A percentile compares a stretch with the other conserved stretches of the same genome.
Conservation (phyloP, 495 filamentous ascomycete genomes). For the Aspergillus steynii region DNA sequence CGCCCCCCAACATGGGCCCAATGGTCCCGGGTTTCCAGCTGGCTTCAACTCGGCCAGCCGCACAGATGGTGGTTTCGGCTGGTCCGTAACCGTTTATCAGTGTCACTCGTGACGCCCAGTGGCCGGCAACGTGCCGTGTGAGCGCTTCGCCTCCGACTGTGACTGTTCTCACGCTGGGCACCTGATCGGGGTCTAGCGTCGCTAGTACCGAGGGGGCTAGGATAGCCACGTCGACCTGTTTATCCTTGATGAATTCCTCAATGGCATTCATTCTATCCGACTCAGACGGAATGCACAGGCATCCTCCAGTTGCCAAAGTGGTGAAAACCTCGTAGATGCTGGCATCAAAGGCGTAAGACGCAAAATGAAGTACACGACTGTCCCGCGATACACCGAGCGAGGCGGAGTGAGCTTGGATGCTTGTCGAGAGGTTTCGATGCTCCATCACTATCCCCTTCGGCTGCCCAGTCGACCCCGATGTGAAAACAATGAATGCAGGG, state of each 20-base stretch:
- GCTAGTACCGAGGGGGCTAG: conserved; percentile 37
- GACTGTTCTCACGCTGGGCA: conserved; percentile 25
- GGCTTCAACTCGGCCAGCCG: conserved; percentile 2
- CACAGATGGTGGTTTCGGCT: conserved; percentile 13
- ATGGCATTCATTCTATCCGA: no score
- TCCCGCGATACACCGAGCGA: no score
- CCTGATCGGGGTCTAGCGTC: conserved; percentile 18
- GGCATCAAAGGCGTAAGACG: no score
- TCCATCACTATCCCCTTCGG: no score
- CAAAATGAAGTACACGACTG: no score
- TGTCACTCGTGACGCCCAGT: conserved; percentile 13
- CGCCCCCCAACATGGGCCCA: not conserved
- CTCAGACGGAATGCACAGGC: no score
- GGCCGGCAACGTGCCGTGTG: conserved; percentile 3
- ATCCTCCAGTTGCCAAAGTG: no score
- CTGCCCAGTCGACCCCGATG: no score
- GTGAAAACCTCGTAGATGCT: no score
- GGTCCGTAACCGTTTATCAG: conserved; percentile 20
- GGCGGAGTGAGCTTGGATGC: no score
- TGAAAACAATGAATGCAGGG: no score
- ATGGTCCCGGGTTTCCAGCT: conserved; percentile 1
- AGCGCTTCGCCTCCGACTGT: conserved; percentile 29
- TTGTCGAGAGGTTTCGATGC: no score
- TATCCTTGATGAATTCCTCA: conserved; percentile 26
- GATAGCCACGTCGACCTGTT: conserved; percentile 26